A percentile compares a stretch with the other conserved stretches of the same genome.
Evolutionary conservation across 768 basidiomycete species (phyloP).

Genomic region (Suillus subluteus): DNA sequence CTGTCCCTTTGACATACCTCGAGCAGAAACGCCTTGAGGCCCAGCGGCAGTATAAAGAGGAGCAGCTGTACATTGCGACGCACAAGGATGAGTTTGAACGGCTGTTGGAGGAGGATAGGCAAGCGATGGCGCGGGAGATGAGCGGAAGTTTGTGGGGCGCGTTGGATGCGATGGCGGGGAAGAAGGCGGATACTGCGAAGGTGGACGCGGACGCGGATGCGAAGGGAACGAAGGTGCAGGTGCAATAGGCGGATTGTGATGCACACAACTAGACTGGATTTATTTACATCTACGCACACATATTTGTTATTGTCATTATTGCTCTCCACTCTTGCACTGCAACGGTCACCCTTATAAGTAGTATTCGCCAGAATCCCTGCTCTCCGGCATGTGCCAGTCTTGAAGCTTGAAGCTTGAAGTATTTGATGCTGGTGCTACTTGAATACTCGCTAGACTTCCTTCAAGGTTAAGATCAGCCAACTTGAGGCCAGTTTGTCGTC

Average conservation of each 20-base stretch:
- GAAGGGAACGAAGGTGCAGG: constrained; percentile 2
- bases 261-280: constrained; percentile 1
- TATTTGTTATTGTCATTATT: constrained; percentile 4
- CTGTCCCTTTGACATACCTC: constrained; percentile 52
- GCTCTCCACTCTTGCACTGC: not conserved
- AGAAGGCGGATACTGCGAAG: constrained; percentile 21
- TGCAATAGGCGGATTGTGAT: constrained; percentile 3
- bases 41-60: constrained; percentile 54
- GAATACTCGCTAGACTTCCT: too few relatives aligned
- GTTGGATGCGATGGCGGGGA: constrained; percentile 27
- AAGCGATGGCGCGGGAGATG: constrained; percentile 53
- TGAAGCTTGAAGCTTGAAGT: too few relatives aligned
- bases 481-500: not conserved
- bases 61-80: constrained; percentile 53
- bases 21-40: constrained; percentile 55
- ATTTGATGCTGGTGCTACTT: too few relatives aligned
- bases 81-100: constrained; percentile 56
- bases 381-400: too few relatives aligned
- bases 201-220: not conserved
- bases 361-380: not conserved
- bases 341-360: not conserved
- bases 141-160: constrained; percentile 43
- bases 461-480: not conserved
- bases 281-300: not conserved
- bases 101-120: constrained; percentile 53